Base-by-base conservation (phyloP, 1,284 basidiomycete genomes). In the Phylloporus sp. region DNA sequence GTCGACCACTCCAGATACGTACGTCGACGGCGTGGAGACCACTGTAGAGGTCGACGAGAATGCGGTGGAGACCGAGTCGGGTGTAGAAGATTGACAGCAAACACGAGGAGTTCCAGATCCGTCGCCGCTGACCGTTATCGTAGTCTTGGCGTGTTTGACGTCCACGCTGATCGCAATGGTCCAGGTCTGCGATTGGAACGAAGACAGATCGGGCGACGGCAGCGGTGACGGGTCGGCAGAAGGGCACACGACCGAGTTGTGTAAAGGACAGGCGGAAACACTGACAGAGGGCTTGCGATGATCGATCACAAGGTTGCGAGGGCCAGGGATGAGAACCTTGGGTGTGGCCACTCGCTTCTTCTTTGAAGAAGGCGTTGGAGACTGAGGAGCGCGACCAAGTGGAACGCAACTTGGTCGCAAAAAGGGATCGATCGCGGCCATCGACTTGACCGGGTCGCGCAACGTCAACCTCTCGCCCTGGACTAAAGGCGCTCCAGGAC, bases 101-200 rank as follows among this genome's bases (percentile, higher is more conserved):
- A 12, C 59, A 0, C 41, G 25, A 14, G 11, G 32, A 12, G 1
- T 35, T 23, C n/a, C n/a, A n/a, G 29, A 27, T 17, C 32, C 57
- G 7, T 64, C 55, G 4, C 10, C 14, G 2, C 47, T 45, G 14
- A 47, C 49, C 7, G 27, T 56, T 1, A 37, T 27, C 20, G 39
- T n/a, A 4, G 53, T 63, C 32, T 59, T 35, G 55, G 35, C 20
- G 23, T 58, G 35, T 8, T 57, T 27, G 12, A 29, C 37, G 10
- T 47, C 41, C 12, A 20, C 17, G 14, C n/a, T 12, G n/a, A 63
- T 15, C 1, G 61, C 52, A 7, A 72, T 55, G 1, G 23, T 53
- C 69, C 63, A 63, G 25, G 20, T 71, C 35, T 58, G 73, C 1
- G 66, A 68, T 15, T 41, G 64, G 27, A 52, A 65, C 0, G 70